Evolutionary conservation across 176 grass and related monocot genomes (phyloP), one percentile per base, ranked within the genome.

Genomic region (Zea luxurians): DNA sequence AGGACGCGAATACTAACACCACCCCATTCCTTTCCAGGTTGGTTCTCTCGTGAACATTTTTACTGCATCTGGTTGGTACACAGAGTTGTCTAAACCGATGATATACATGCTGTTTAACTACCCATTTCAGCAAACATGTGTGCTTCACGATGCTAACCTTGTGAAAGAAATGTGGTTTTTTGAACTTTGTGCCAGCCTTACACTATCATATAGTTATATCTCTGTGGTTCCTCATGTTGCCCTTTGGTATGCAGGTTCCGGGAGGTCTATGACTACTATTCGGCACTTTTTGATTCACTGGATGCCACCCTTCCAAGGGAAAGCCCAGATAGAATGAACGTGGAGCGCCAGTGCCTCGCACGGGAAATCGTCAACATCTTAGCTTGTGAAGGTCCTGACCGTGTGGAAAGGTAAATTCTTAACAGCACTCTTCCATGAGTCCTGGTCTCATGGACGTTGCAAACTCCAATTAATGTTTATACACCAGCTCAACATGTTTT

Each of bases 301-400:
- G 91, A 94, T 78, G 88, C 85, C 15, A 91, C 91, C 59, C 77
- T 94, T 80, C 91, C 91, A 10, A 83, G 91, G 86, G 86, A 94
- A 45, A 94, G 80, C 74, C 38, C 85, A 6, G 91, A 94, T 70
- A 86, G 91, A 78, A 86, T 91, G 91, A 94, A 94, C 54, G 91
- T 91, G 58, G 91, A 94, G 83, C 86, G 75, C 46, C 91, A 94
- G 64, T 94, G 91, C 70, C 86, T 94, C 1, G 91, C 91, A 20
- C 76, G 91, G 75, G 91, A 94, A 74, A 94, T 94, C 36, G 88
- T 94, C 52, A 94, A 94, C 66, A 94, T 91, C 17, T 78, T 94
- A 27, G 91, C 91, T 35, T 94, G 91, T 86, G 91, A 94, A 88
- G 91, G 91, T 5, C 41, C 85, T 45, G 91, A 94, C 65, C 88